phyloP scores from a whole-genome alignment of 164 flowering plant species.

The Tetrastigma voinierianum region DNA sequence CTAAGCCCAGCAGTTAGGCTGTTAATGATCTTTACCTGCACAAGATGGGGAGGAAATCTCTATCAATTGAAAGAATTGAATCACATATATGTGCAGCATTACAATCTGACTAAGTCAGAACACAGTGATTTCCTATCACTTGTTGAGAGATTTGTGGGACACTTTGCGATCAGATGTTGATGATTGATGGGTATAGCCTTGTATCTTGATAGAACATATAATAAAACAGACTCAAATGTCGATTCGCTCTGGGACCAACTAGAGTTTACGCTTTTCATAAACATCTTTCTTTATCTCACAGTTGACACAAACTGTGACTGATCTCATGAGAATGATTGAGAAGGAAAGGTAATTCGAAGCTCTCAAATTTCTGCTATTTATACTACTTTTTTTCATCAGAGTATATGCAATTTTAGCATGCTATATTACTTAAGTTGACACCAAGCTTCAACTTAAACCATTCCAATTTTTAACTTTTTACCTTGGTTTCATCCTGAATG shows the following conservation, averaged over 20 bases:
- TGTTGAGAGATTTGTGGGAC: constrained; percentile 96
- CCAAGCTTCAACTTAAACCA: too few relatives aligned
- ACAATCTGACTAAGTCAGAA: constrained; percentile 87
- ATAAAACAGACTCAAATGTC: constrained; percentile 84
- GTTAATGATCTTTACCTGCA: constrained; percentile 85
- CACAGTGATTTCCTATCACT: constrained; percentile 85
- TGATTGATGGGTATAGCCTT: constrained; percentile 98
- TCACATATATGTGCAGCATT: constrained; percentile 70
- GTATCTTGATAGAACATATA: constrained; percentile 89
- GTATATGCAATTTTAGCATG: too few relatives aligned
- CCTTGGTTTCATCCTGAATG: too few relatives aligned
- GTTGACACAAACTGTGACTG: constrained; percentile 98
- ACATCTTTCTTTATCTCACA: constrained; percentile 79
- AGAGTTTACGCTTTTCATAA: constrained; percentile 96
- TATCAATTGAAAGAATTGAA: constrained; percentile 89
- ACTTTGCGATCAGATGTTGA: constrained; percentile 94
- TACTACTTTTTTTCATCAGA: not conserved
- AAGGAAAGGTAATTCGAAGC: constrained; percentile 66
- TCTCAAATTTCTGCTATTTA: not conserved
- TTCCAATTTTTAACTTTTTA: too few relatives aligned
- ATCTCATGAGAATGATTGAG: constrained; percentile 90
- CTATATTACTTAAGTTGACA: too few relatives aligned
- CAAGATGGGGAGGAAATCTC: constrained; percentile 91
- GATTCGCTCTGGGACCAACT: constrained; percentile 96
- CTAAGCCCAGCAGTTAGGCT: constrained; percentile 46